Conservation (phyloP, 331 rosid genomes). For the Cydonia oblonga region DNA sequence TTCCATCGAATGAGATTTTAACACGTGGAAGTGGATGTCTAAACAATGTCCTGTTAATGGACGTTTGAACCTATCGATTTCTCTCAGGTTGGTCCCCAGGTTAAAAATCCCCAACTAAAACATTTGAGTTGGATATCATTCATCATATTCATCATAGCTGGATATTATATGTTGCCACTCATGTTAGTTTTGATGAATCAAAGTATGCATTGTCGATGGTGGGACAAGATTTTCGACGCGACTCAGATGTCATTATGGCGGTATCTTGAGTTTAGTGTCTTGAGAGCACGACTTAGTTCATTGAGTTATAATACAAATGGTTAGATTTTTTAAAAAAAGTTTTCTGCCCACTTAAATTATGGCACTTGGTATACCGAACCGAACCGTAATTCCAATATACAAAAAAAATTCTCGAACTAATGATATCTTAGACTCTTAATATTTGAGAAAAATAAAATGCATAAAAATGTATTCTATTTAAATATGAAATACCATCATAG, state of each 20-base stretch:
- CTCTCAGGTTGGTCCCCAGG: background rate
- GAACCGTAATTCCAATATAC: too few species aligned
- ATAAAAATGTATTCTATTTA: too few species aligned
- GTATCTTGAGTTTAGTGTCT: too few species aligned
- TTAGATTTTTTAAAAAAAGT: too few species aligned
- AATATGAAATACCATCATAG: background rate
- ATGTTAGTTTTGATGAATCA: background rate
- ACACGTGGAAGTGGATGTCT: conserved; percentile 5
- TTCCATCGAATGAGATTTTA: background rate
- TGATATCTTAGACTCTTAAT: too few species aligned
- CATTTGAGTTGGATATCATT: background rate
- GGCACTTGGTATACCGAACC: too few species aligned
- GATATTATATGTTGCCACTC: background rate
- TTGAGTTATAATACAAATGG: too few species aligned
- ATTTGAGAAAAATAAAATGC: too few species aligned
- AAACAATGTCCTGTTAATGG: background rate
- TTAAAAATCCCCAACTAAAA: background rate
- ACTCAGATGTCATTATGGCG: too few species aligned
- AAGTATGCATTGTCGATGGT: background rate
- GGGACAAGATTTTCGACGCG: background rate
- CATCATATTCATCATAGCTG: background rate
- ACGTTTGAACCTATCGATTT: conserved; percentile 1
- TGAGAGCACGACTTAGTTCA: too few species aligned
- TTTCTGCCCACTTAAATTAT: too few species aligned
- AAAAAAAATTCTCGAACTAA: too few species aligned